phyloP scores from a whole-genome alignment of 352 stramenopile genomes.

The Saprolegnia diclina region DNA sequence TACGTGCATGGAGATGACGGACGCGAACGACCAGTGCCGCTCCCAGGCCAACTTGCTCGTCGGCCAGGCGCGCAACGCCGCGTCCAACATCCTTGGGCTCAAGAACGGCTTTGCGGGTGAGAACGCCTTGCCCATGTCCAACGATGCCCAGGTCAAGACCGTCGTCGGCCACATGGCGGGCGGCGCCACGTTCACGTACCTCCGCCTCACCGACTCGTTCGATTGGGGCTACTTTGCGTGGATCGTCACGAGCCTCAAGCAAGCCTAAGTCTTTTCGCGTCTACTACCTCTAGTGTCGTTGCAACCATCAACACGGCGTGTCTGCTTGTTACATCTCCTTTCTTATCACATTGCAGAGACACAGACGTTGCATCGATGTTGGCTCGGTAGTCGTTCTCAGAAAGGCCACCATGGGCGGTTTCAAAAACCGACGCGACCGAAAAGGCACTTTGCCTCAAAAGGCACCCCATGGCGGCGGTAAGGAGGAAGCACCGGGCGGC shows the following conservation, averaged over 20 bases:
- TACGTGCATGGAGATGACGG: constrained; percentile 15
- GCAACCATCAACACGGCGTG: neutral
- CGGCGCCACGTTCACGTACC: constrained; percentile 1
- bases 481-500: neutral
- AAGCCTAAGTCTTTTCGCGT: neutral
- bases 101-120: constrained; percentile 17
- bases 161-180: constrained; percentile 3
- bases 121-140: constrained; percentile 18
- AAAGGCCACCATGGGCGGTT: neutral
- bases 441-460: neutral
- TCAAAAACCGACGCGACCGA: neutral
- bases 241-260: constrained; percentile 2
- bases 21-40: constrained; percentile 1
- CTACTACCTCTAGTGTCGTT: too few relatives aligned
- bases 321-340: neutral
- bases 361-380: neutral
- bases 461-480: neutral
- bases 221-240: constrained; percentile 7
- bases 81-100: neutral
- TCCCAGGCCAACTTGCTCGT: neutral
- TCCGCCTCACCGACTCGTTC: constrained; percentile 7
- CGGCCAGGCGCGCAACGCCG: neutral
- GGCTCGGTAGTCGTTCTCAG: neutral
- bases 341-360: too few relatives aligned
- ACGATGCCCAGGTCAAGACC: neutral